Conservation (phyloP, 257 asterid species). For the Gentiana straminea region DNA sequence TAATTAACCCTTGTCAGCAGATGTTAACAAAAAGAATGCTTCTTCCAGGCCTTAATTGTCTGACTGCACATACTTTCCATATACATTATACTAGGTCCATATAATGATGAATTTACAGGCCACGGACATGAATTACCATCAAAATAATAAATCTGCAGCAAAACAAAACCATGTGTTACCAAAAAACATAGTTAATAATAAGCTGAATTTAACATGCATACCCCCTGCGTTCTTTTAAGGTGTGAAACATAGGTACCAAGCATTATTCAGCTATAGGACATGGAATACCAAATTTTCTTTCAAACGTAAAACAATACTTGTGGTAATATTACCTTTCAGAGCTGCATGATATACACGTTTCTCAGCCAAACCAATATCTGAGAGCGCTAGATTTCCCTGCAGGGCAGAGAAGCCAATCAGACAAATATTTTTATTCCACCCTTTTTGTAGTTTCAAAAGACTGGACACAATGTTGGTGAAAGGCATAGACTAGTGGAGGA, state of each 20-base stretch:
- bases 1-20: too few species aligned
- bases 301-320: constrained; percentile 79
- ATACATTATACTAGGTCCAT: too few species aligned
- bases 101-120: constrained; percentile 35
- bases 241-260: too few species aligned
- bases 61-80: constrained; percentile 18
- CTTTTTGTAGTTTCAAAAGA: neutral
- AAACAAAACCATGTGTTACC: constrained; percentile 25
- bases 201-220: too few species aligned
- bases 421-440: neutral
- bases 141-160: constrained; percentile 77
- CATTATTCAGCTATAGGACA: constrained; percentile 35
- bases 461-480: neutral
- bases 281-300: constrained; percentile 72
- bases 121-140: constrained; percentile 47
- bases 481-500: neutral
- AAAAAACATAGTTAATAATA: too few species aligned
- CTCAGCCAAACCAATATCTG: constrained; percentile 89
- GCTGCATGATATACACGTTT: constrained; percentile 85
- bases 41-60: constrained; percentile 22
- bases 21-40: constrained; percentile 10
- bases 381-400: constrained; percentile 73
- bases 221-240: too few species aligned
- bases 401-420: constrained; percentile 13
- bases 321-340: constrained; percentile 80